These are phyloP conservation scores for Euclidium syriacum DNA, from an alignment of 345 rosid genomes.

Conservation along the genomic window DNA sequence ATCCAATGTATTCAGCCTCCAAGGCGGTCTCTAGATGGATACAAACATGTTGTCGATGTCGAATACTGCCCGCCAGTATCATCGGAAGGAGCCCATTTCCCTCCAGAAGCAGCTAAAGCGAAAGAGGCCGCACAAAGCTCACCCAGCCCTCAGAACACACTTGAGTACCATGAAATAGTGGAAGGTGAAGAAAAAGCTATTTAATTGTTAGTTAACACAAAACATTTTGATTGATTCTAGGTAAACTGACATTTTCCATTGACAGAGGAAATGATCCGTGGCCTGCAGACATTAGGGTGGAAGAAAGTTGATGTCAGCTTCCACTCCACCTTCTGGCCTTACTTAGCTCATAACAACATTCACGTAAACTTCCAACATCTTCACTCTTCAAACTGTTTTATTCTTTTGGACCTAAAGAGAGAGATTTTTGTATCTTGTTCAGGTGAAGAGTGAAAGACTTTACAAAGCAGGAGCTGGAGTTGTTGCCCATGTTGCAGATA, in stretches of 20 bases:
- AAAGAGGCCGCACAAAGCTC: constrained; percentile 83
- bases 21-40: constrained; percentile 78
- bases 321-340: constrained; percentile 89
- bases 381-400: background rate
- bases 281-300: constrained; percentile 90
- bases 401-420: background rate
- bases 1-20: constrained; percentile 54
- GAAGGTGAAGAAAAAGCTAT: constrained; percentile 53
- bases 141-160: constrained; percentile 54
- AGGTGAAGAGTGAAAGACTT: constrained; percentile 88
- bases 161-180: constrained; percentile 74
- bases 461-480: constrained; percentile 90
- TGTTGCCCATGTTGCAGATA: constrained; percentile 90
- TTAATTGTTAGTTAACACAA: background rate
- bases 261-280: constrained; percentile 91
- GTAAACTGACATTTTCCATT: background rate
- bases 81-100: constrained; percentile 79
- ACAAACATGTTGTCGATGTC: constrained; percentile 90
- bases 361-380: constrained; percentile 41
- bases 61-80: constrained; percentile 83
- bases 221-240: background rate
- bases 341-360: constrained; percentile 92
- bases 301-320: constrained; percentile 95
- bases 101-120: constrained; percentile 84
- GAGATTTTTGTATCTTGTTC: constrained; percentile 1